Conservation (phyloP, 1,139 yeast genomes). For the Candida tropicalis region DNA sequence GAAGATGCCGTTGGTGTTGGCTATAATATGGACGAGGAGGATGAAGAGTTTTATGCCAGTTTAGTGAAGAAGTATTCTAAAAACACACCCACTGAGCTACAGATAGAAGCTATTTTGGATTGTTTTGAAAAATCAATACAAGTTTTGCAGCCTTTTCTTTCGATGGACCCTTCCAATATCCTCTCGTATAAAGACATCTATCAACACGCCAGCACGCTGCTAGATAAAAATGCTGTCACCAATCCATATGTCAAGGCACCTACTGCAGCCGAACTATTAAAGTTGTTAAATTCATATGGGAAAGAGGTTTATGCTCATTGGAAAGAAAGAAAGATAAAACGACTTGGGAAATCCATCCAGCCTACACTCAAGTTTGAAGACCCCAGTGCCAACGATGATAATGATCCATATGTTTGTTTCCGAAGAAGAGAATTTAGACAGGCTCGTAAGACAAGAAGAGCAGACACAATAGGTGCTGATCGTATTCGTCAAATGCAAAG, state of each 20-base stretch:
- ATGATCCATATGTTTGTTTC: slow-evolving; percentile 94
- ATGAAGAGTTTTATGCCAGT: slow-evolving; percentile 63
- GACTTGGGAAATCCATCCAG: slow-evolving; percentile 70
- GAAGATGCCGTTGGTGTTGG: slow-evolving; percentile 90
- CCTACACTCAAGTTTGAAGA: slow-evolving; percentile 86
- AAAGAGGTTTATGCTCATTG: slow-evolving; percentile 76
- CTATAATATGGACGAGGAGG: slow-evolving; percentile 89
- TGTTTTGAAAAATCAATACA: slow-evolving; percentile 72
- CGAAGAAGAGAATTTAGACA: slow-evolving; percentile 95
- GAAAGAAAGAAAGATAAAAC: slow-evolving; percentile 69
- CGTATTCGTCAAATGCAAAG: slow-evolving; percentile 72
- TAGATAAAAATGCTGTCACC: slow-evolving; percentile 28
- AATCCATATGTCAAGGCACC: slow-evolving; percentile 41
- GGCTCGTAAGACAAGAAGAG: slow-evolving; percentile 93
- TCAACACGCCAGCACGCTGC: slow-evolving; percentile 26
- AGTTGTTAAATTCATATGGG: slow-evolving; percentile 67
- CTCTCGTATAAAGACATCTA: slow-evolving; percentile 54
- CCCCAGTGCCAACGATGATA: slow-evolving; percentile 79
- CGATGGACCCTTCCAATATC: slow-evolving; percentile 82
- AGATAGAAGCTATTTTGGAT: slow-evolving; percentile 80
- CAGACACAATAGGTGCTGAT: slow-evolving; percentile 90
- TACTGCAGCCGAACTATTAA: slow-evolving; percentile 41
- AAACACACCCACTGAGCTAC: slow-evolving; percentile 59
- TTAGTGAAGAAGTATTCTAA: slow-evolving; percentile 39
- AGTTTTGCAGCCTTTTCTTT: slow-evolving; percentile 84